Base-by-base conservation (phyloP, 805 yeast species). In the Ascoidea asiatica region DNA sequence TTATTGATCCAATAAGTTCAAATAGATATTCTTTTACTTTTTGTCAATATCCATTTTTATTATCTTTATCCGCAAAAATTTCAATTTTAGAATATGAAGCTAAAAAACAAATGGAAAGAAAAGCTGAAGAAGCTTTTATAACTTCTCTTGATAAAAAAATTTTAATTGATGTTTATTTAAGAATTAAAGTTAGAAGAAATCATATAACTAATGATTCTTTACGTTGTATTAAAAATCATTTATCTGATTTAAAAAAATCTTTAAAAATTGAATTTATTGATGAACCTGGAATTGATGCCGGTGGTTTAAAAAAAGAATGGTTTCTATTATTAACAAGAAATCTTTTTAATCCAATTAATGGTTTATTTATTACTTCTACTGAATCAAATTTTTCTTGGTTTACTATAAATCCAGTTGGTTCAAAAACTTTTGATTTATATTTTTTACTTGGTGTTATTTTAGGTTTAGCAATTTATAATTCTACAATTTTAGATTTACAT, bases 291-390 rank as follows among this genome's bases (percentile, higher is more conserved):
- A 74, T 90, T 19, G 98, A 90, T 64, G 97, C 88, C 1, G 97
- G 98, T 2, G 98, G 98, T 0, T 68, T 90, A 47, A 77, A 81
- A 53, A 89, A 88, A 56, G 98, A 90, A 56, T 90, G 98, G 98
- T 89, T 92, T 59, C 66, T 77, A 41, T 61, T 89, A 37, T 64
- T 92, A 37, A 78, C 84, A 1, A 74, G 73, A 46, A 80, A 81
- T 21, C 59, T 90, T 1, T 83, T 89, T 56, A 73, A 72, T 53
- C 82, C 88, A 1, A 65, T 67, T 41, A 73, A 77, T 29, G 87
- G 86, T 0, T 67, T 88, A 59, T 79, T 92, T 48, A 56, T 63
- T 6, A 73, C 75, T 51, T 73, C 78, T 39, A 83, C 79, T 19
- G 87, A 79, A 48, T 82, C 94, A 7, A 69, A 76, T 42, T 66